Evolutionary conservation across 129 eudicot genomes (phyloP).

Genomic region (Escallonia rubra): DNA sequence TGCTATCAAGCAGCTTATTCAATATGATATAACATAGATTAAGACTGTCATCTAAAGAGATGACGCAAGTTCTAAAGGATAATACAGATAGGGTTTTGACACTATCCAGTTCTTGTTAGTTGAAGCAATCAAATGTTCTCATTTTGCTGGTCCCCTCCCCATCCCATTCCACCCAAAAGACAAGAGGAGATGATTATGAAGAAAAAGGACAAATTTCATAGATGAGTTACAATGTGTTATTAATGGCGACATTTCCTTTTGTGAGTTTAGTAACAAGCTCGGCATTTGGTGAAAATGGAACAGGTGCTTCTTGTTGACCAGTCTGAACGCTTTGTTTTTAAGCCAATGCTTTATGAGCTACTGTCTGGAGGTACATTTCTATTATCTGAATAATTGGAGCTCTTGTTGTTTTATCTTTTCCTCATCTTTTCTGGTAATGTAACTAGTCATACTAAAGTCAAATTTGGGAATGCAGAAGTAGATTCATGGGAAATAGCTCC

Average conservation of each 20-base stretch:
- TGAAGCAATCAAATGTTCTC: too few relatives aligned
- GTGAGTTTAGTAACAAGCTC: conserved; percentile 3
- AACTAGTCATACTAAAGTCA: conserved; percentile 3
- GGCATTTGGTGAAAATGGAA: conserved; percentile 9
- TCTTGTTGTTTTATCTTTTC: neutral
- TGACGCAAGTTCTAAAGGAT: too few relatives aligned
- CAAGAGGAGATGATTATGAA: neutral
- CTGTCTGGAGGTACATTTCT: conserved; percentile 77
- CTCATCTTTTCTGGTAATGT: neutral
- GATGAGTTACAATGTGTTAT: neutral
- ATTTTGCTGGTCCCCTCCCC: too few relatives aligned
- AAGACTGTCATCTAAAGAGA: too few relatives aligned
- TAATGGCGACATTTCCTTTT: neutral
- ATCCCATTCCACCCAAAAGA: too few relatives aligned
- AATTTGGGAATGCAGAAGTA: conserved; percentile 63
- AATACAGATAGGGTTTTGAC: too few relatives aligned
- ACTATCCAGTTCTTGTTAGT: too few relatives aligned
- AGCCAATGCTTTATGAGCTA: conserved; percentile 95
- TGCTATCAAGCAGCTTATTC: too few relatives aligned
- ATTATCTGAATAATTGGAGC: too few relatives aligned
- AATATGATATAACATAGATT: too few relatives aligned
- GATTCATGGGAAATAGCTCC: conserved; percentile 99
- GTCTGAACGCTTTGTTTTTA: conserved; percentile 90
- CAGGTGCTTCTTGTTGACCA: conserved; percentile 96
- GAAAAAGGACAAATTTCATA: neutral